phyloP scores from a whole-genome alignment of 163 green algal genomes.

The Scenedesmus sp. region DNA sequence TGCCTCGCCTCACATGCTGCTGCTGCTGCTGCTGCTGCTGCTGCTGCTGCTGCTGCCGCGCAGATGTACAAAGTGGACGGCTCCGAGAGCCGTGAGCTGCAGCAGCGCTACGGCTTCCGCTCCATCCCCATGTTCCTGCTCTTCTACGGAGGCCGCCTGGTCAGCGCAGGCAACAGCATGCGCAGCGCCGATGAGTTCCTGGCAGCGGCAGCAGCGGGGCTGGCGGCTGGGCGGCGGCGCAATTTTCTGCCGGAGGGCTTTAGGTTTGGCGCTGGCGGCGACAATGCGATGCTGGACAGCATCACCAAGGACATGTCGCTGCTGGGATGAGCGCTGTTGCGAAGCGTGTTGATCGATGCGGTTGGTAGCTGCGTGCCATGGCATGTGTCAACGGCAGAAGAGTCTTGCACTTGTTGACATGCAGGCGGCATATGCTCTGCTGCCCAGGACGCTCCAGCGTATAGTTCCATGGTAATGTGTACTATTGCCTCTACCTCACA shows the following conservation, averaged over 20 bases:
- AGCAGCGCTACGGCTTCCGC: constrained; percentile 61
- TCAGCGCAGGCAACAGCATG: constrained; percentile 60
- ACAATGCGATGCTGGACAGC: constrained; percentile 61
- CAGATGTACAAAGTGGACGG: constrained; percentile 69
- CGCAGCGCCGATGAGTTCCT: constrained; percentile 39
- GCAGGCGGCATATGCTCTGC: no score
- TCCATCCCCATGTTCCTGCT: constrained; percentile 67
- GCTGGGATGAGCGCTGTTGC: background rate
- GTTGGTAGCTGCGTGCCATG: no score
- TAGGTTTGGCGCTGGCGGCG: constrained; percentile 31
- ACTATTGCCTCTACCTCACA: no score
- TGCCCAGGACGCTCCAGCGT: no score
- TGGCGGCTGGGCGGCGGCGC: constrained; percentile 52
- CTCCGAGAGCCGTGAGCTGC: constrained; percentile 58
- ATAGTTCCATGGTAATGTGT: no score
- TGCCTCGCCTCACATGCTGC: background rate
- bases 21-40: background rate
- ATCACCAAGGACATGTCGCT: constrained; percentile 49
- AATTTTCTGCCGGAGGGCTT: constrained; percentile 56
- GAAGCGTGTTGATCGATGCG: no score
- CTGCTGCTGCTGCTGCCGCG: background rate
- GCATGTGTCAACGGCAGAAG: no score
- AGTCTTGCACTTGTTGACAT: no score
- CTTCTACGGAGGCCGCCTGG: constrained; percentile 62
- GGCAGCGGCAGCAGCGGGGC: constrained; percentile 34